A percentile compares a stretch with the other conserved stretches of the same genome.
Evolutionary conservation across 345 rosid species (phyloP).

Genomic region (Bretschneidera sinensis): DNA sequence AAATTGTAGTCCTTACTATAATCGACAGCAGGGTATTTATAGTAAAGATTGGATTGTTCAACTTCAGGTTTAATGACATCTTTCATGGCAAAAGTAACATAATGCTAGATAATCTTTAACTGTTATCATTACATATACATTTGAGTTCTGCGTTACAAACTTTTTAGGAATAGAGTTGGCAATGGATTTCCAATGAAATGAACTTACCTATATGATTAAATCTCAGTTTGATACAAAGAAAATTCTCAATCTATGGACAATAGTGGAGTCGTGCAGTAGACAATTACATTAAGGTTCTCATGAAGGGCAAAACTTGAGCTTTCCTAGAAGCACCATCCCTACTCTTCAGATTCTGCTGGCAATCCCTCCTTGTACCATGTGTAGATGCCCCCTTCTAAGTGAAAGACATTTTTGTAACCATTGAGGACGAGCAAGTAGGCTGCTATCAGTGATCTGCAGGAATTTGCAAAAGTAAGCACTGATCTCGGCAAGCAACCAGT

Average conservation of each 20-base stretch:
- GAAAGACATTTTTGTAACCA: slow-evolving; percentile 76
- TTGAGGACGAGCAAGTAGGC: slow-evolving; percentile 88
- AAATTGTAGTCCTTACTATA: not conserved
- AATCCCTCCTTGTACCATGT: slow-evolving; percentile 81
- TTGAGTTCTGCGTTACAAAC: no score
- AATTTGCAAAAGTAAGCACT: slow-evolving; percentile 9
- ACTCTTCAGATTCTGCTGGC: slow-evolving; percentile 55
- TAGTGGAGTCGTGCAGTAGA: not conserved
- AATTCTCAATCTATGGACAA: not conserved
- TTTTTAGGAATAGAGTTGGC: no score
- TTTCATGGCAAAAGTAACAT: no score
- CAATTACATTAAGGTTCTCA: not conserved
- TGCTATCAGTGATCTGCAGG: slow-evolving; percentile 89
- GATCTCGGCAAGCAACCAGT: not conserved
- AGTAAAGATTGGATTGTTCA: not conserved
- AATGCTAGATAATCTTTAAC: no score
- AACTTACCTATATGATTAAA: not conserved
- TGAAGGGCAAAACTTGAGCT: not conserved
- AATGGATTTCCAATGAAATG: not conserved
- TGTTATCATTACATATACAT: no score
- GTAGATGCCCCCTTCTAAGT: slow-evolving; percentile 90
- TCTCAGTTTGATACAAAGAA: not conserved
- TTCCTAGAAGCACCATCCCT: not conserved
- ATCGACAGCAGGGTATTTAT: not conserved
- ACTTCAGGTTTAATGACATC: no score